phyloP scores from a whole-genome alignment of 139 green algal genomes.

The Picochlorum costavermella region DNA sequence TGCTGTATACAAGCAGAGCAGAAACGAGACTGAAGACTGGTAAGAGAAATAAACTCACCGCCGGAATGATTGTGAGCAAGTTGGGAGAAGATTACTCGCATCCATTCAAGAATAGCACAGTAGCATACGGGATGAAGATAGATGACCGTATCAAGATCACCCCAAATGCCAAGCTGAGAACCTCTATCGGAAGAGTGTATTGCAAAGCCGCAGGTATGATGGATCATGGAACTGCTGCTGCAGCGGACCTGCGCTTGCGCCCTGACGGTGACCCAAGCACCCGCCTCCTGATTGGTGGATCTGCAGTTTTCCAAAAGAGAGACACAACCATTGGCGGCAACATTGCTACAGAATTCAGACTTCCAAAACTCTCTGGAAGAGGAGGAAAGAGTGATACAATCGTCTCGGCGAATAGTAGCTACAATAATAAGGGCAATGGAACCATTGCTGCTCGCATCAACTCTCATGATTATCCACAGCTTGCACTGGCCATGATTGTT shows the following conservation, averaged over 20 bases:
- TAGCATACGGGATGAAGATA: slow-evolving; percentile 42
- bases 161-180: slow-evolving; percentile 30
- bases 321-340: slow-evolving; percentile 59
- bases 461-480: slow-evolving; percentile 25
- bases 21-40: slow-evolving; percentile 50
- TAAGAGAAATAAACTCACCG: slow-evolving; percentile 25
- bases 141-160: slow-evolving; percentile 39
- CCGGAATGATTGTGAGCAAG: slow-evolving; percentile 31
- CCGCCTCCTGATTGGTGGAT: slow-evolving; percentile 40
- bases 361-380: slow-evolving; percentile 16
- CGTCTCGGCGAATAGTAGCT: slow-evolving; percentile 17
- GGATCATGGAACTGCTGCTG: slow-evolving; percentile 23
- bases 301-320: slow-evolving; percentile 50
- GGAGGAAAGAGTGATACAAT: slow-evolving; percentile 25
- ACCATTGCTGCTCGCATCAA: slow-evolving; percentile 16
- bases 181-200: slow-evolving; percentile 20
- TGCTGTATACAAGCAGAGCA: slow-evolving; percentile 52
- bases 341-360: slow-evolving; percentile 34
- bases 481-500: slow-evolving; percentile 22
- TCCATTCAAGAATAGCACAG: slow-evolving; percentile 22
- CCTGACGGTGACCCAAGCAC: slow-evolving; percentile 33
- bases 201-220: slow-evolving; percentile 15
- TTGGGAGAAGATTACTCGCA: slow-evolving; percentile 38
- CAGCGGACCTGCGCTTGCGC: slow-evolving; percentile 25
- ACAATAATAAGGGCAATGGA: slow-evolving; percentile 32